These are phyloP conservation scores for Monosporascus ibericus DNA, from an alignment of 2,329 filamentous ascomycete genomes.

Conservation along the genomic window DNA sequence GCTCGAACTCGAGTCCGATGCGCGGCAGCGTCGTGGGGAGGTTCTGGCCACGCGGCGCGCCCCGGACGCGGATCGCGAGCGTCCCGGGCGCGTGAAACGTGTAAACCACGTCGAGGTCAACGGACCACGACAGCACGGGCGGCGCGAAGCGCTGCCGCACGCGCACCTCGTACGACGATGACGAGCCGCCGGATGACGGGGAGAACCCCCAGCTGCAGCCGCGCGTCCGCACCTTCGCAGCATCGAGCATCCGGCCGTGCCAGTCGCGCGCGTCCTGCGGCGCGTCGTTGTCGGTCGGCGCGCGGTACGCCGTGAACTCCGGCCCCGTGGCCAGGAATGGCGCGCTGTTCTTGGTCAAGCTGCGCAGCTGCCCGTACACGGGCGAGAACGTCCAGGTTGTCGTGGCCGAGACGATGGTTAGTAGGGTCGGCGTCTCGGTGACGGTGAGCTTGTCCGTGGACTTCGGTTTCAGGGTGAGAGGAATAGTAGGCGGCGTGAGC, in stretches of 20 bases:
- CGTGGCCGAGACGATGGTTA: slow-evolving; percentile 17
- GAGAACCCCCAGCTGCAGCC: slow-evolving; percentile 18
- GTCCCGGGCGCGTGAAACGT: slow-evolving; percentile 40
- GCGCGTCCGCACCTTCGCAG: slow-evolving; percentile 32
- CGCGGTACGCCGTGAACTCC: slow-evolving; percentile 47
- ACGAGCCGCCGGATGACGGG: slow-evolving; percentile 3
- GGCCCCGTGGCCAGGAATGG: slow-evolving; percentile 18
- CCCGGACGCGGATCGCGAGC: slow-evolving; percentile 43
- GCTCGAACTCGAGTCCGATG: slow-evolving; percentile 50
- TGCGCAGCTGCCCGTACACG: slow-evolving; percentile 17
- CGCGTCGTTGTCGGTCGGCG: slow-evolving; percentile 60
- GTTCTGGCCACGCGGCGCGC: slow-evolving; percentile 39
- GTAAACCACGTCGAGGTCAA: slow-evolving; percentile 47
- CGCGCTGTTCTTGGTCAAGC: slow-evolving; percentile 18
- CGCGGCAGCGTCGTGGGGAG: slow-evolving; percentile 54
- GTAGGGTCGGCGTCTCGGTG: slow-evolving; percentile 14
- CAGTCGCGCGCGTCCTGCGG: slow-evolving; percentile 50
- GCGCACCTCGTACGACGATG: slow-evolving; percentile 28
- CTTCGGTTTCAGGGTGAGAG: neutral
- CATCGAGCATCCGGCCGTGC: slow-evolving; percentile 38
- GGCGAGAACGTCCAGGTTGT: slow-evolving; percentile 22
- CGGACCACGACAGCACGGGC: slow-evolving; percentile 56
- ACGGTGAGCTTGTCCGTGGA: slow-evolving; percentile 12
- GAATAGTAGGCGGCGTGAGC: slow-evolving; percentile 5
- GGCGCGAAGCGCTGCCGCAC: slow-evolving; percentile 51